These are phyloP conservation scores for Phytophthora citrophthora DNA, from an alignment of 352 stramenopile genomes.

Conservation along the genomic window DNA sequence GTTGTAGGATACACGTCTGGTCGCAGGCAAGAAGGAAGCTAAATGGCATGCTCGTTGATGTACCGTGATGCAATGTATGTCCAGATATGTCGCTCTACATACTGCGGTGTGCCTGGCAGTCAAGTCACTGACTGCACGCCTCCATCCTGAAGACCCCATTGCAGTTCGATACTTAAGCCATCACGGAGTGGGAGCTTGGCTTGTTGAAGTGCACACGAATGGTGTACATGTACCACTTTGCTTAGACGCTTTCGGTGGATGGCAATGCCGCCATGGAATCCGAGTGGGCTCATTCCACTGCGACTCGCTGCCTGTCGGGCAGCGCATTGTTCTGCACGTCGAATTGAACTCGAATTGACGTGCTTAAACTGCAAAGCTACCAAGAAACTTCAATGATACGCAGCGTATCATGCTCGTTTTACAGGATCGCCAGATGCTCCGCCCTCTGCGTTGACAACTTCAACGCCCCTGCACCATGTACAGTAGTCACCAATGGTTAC, in stretches of 20 bases:
- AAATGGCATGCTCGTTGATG: too few relatives aligned
- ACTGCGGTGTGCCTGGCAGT: too few relatives aligned
- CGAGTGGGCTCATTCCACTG: too few relatives aligned
- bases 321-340: neutral
- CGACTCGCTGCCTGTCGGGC: too few relatives aligned
- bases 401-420: neutral
- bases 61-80: too few relatives aligned
- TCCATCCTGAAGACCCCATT: too few relatives aligned
- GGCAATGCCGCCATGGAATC: too few relatives aligned
- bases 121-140: too few relatives aligned
- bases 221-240: neutral
- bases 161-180: constrained; percentile 9
- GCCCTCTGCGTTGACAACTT: constrained; percentile 17
- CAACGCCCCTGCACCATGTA: constrained; percentile 4
- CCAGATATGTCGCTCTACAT: too few relatives aligned
- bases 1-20: neutral
- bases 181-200: constrained; percentile 1
- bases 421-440: constrained; percentile 6
- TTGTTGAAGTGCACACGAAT: constrained; percentile 19
- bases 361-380: constrained; percentile 21
- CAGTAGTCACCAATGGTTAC: neutral
- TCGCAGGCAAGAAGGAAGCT: neutral
- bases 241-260: neutral
- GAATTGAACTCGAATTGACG: neutral
- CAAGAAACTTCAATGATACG: constrained; percentile 34